Conservation (phyloP, 148 eudicot genomes). For the Camellia japonica region DNA sequence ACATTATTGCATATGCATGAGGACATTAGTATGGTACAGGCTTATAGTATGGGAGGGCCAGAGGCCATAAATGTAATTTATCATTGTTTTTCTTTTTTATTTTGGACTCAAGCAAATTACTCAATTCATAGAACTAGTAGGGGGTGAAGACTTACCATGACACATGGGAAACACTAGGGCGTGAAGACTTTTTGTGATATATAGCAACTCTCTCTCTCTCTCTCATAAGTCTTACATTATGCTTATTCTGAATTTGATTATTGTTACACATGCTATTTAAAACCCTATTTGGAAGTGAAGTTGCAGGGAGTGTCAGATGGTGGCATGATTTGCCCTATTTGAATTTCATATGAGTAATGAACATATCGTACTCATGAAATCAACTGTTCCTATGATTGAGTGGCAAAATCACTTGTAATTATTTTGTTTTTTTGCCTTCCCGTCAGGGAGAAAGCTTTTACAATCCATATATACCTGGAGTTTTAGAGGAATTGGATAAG, state of each 20-base stretch:
- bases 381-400: no score
- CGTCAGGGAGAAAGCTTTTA: constrained; percentile 95
- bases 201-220: not conserved
- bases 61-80: not conserved
- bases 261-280: no score
- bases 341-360: not conserved
- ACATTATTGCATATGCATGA: not conserved
- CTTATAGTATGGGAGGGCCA: not conserved
- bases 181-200: no score
- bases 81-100: not conserved
- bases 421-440: constrained; percentile 6
- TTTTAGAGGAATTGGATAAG: constrained; percentile 47
- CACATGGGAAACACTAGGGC: no score
- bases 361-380: no score
- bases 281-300: not conserved
- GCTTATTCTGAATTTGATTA: not conserved
- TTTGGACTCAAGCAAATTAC: not conserved
- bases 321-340: not conserved
- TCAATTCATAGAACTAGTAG: not conserved
- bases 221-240: not conserved
- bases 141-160: no score
- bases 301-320: not conserved
- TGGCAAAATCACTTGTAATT: not conserved
- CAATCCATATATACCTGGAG: constrained; percentile 76
- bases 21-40: not conserved